Conservation (phyloP, 768 basidiomycete genomes). For the Phaeotremella skinneri region DNA sequence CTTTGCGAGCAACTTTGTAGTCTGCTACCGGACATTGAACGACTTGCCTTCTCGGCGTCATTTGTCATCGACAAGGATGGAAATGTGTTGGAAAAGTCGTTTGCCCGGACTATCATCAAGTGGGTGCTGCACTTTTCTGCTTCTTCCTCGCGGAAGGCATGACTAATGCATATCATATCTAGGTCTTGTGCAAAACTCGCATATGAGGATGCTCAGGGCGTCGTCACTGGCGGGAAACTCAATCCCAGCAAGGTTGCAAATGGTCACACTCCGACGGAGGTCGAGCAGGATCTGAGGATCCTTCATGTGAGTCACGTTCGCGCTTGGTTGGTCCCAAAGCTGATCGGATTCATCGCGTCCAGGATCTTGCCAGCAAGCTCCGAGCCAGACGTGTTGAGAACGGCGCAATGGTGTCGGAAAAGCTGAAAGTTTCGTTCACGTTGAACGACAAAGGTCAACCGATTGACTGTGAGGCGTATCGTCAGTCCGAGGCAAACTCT, state of each 20-base stretch:
- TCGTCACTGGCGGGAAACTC: conserved; percentile 71
- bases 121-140: conserved; percentile 51
- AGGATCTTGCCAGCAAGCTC: conserved; percentile 68
- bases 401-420: conserved; percentile 72
- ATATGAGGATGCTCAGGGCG: conserved; percentile 75
- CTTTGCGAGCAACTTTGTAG: conserved; percentile 91
- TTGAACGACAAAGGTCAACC: conserved; percentile 77
- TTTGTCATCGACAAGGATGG: conserved; percentile 83
- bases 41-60: conserved; percentile 83
- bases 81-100: conserved; percentile 81
- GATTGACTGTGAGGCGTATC: conserved; percentile 68
- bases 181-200: conserved; percentile 84
- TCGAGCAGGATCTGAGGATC: conserved; percentile 72
- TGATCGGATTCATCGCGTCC: neutral
- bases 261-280: conserved; percentile 61
- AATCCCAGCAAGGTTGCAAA: conserved; percentile 57
- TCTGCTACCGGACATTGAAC: conserved; percentile 79
- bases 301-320: conserved; percentile 55
- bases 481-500: conserved; percentile 68
- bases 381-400: conserved; percentile 70
- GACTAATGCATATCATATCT: conserved; percentile 8
- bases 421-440: conserved; percentile 68
- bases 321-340: neutral
- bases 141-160: conserved; percentile 6
- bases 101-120: conserved; percentile 89